Evolutionary conservation across 495 filamentous ascomycete species (phyloP).

Genomic region (Daldinia vernicosa): DNA sequence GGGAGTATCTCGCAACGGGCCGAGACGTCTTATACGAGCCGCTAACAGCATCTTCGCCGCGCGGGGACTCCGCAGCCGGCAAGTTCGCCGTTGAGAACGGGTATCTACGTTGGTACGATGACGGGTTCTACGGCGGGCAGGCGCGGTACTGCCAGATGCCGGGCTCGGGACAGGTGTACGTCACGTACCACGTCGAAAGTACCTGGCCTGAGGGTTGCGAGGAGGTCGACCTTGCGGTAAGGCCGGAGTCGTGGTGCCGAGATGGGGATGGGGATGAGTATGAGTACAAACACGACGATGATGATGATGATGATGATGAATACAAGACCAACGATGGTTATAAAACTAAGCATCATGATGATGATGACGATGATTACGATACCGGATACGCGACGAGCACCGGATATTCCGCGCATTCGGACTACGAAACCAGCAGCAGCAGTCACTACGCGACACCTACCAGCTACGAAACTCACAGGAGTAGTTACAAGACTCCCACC

Average conservation of each 20-base stretch:
- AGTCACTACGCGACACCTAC: not conserved
- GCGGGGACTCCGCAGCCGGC: not conserved
- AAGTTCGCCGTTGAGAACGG: constrained; percentile 26
- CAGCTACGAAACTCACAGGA: not conserved
- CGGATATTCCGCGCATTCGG: not conserved
- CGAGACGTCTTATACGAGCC: constrained; percentile 10
- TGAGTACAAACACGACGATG: not conserved
- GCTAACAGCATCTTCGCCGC: not conserved
- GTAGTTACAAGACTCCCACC: not conserved
- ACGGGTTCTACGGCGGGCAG: constrained; percentile 18
- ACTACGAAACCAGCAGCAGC: not conserved
- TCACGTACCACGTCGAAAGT: constrained; percentile 4
- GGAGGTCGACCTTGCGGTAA: constrained; percentile 17
- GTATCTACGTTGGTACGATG: constrained; percentile 24
- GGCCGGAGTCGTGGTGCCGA: not conserved
- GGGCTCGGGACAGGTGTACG: constrained; percentile 16
- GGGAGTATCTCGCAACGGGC: not conserved
- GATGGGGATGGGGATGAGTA: no score
- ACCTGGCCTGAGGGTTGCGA: constrained; percentile 28
- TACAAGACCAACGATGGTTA: not conserved
- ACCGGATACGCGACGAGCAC: not conserved
- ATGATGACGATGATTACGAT: not conserved
- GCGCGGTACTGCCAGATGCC: constrained; percentile 24
- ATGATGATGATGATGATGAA: not conserved
- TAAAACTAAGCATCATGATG: not conserved